These are phyloP conservation scores for Naematelia encephala DNA, from an alignment of 768 basidiomycete genomes.

Conservation along the genomic window DNA sequence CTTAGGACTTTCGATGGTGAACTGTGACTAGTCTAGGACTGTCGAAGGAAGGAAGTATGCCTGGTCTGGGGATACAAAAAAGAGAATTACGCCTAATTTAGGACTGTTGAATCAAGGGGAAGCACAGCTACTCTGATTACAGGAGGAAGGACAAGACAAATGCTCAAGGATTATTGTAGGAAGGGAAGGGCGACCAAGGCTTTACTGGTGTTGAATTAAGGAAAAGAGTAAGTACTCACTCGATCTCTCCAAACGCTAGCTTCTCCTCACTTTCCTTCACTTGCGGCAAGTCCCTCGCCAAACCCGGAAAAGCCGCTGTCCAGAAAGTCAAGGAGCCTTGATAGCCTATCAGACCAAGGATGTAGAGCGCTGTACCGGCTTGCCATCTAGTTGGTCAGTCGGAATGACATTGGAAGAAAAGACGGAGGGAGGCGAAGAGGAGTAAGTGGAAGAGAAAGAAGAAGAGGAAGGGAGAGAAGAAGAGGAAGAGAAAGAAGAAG, in stretches of 20 bases:
- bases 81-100: too few species aligned
- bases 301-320: slow-evolving; percentile 76
- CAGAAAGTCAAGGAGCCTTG: slow-evolving; percentile 76
- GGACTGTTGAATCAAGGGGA: too few species aligned
- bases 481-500: neutral
- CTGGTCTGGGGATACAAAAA: too few species aligned
- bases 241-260: slow-evolving; percentile 30
- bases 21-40: too few species aligned
- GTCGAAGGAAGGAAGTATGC: too few species aligned
- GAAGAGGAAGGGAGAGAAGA: neutral
- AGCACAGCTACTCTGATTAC: too few species aligned
- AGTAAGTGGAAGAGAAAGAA: neutral
- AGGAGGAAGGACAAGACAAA: too few species aligned
- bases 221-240: slow-evolving; percentile 17
- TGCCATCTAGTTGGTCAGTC: slow-evolving; percentile 41
- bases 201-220: neutral
- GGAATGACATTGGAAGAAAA: neutral
- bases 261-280: slow-evolving; percentile 55
- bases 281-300: slow-evolving; percentile 67
- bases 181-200: neutral
- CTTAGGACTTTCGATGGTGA: too few species aligned
- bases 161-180: too few species aligned
- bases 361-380: slow-evolving; percentile 34
- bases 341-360: slow-evolving; percentile 63
- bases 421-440: neutral